Evolutionary conservation across 805 yeast genomes (phyloP).

Genomic region (Metschnikowia sp.): DNA sequence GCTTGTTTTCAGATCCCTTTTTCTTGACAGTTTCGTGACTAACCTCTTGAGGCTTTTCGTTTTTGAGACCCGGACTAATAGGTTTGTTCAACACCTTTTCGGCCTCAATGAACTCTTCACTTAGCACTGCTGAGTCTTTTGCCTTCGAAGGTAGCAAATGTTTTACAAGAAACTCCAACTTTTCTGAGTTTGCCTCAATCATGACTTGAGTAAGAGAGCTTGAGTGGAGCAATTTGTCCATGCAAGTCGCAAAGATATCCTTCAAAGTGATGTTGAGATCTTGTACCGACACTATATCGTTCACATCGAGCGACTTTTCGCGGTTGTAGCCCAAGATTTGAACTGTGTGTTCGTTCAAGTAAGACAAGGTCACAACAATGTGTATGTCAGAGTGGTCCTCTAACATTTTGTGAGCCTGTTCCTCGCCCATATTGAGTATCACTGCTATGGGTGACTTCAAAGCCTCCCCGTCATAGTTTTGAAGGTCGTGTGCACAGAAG

Average conservation of each 20-base stretch:
- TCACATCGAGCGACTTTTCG: conserved; percentile 15
- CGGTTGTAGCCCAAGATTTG: conserved; percentile 12
- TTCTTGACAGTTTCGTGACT: too few species aligned
- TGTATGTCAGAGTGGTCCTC: conserved; percentile 33
- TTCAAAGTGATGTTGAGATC: conserved; percentile 22
- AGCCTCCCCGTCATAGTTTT: conserved; percentile 49
- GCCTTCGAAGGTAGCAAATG: background rate
- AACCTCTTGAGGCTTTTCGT: too few species aligned
- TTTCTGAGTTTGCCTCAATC: conserved; percentile 2
- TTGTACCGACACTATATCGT: conserved; percentile 21
- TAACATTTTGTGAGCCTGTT: conserved; percentile 30
- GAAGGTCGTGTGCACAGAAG: conserved; percentile 66
- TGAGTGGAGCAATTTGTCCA: conserved; percentile 24
- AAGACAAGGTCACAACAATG: conserved; percentile 48
- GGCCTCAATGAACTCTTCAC: too few species aligned
- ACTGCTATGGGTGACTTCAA: conserved; percentile 62
- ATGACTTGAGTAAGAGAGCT: conserved; percentile 19
- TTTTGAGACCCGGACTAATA: too few species aligned
- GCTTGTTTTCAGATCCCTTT: too few species aligned
- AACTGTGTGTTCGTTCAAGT: conserved; percentile 28
- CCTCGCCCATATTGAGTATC: conserved; percentile 56
- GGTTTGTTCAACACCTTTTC: too few species aligned
- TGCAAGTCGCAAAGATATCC: conserved; percentile 21
- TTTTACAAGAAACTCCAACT: conserved; percentile 1
- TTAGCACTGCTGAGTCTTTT: too few species aligned